A percentile compares a stretch with the other conserved stretches of the same genome.
Conservation (phyloP, 2,329 filamentous ascomycete species). For the Aspergillus sp. region DNA sequence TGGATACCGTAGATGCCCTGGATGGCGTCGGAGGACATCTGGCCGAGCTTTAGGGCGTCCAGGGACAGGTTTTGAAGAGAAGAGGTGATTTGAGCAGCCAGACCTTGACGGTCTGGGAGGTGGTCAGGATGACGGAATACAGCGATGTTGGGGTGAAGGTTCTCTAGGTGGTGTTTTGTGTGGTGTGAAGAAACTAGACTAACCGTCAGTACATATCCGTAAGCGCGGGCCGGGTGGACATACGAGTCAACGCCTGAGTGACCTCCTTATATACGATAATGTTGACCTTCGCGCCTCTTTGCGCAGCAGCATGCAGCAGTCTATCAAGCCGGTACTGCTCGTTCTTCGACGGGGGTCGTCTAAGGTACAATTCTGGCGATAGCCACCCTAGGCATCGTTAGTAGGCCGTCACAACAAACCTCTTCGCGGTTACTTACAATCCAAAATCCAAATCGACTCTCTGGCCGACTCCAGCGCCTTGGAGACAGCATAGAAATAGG, state of each 20-base stretch:
- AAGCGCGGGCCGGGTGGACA: slow-evolving; percentile 42
- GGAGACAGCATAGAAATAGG: slow-evolving; percentile 83
- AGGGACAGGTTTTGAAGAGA: slow-evolving; percentile 58
- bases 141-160: slow-evolving; percentile 76
- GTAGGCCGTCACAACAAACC: background rate
- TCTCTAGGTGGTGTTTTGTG: slow-evolving; percentile 76
- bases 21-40: slow-evolving; percentile 69
- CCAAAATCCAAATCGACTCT: slow-evolving; percentile 80
- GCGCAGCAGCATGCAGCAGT: slow-evolving; percentile 77
- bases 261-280: slow-evolving; percentile 94
- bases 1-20: slow-evolving; percentile 79
- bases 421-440: slow-evolving; percentile 52
- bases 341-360: slow-evolving; percentile 77
- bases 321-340: slow-evolving; percentile 81
- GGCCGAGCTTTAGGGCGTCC: slow-evolving; percentile 56
- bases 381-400: slow-evolving; percentile 63
- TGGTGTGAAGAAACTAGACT: slow-evolving; percentile 65
- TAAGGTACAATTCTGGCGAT: slow-evolving; percentile 80
- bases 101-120: slow-evolving; percentile 67
- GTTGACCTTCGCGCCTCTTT: slow-evolving; percentile 79
- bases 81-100: slow-evolving; percentile 59
- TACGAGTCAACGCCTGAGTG: slow-evolving; percentile 74
- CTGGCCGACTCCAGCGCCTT: slow-evolving; percentile 73
- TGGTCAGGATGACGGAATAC: slow-evolving; percentile 93
- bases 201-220: background rate